Percentiles rank a stretch among this genome's conserved stretches.
phyloP scores from a whole-genome alignment of 257 asterid genomes.

The Haberlea rhodopensis region DNA sequence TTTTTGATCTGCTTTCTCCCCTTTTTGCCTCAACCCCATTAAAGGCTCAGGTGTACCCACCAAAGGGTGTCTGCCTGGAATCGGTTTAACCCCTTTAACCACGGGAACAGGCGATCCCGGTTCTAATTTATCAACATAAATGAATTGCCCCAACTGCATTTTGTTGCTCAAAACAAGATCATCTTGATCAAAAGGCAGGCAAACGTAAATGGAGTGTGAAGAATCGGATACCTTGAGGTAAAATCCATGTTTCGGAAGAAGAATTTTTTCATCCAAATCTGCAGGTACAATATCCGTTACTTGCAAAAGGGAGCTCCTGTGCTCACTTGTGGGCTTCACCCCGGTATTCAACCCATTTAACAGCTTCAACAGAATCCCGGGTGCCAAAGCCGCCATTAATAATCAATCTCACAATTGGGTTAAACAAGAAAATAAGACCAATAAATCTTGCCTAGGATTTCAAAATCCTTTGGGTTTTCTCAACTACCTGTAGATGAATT shows the following conservation, averaged over 20 bases:
- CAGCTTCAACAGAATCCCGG: conserved; percentile 76
- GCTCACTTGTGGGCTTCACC: conserved; percentile 75
- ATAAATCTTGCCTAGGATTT: background rate
- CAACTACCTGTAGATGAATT: background rate
- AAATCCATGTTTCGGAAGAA: conserved; percentile 78
- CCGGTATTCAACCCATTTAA: conserved; percentile 74
- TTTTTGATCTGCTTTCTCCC: conserved; percentile 42
- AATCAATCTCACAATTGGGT: background rate
- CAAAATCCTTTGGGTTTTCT: background rate
- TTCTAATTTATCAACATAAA: conserved; percentile 71
- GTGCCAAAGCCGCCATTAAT: conserved; percentile 73
- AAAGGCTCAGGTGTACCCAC: conserved; percentile 89
- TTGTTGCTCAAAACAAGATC: conserved; percentile 89
- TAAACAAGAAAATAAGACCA: background rate
- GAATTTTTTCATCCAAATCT: conserved; percentile 81
- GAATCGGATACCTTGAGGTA: conserved; percentile 83
- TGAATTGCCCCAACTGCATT: conserved; percentile 81
- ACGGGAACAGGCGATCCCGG: conserved; percentile 92
- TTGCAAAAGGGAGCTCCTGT: conserved; percentile 77
- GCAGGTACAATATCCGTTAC: conserved; percentile 92
- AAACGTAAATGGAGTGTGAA: conserved; percentile 75
- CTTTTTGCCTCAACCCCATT: conserved; percentile 70
- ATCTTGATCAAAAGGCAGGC: conserved; percentile 83
- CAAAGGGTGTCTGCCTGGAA: conserved; percentile 82
- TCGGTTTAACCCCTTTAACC: conserved; percentile 67